Conservation (phyloP, 345 rosid genomes). For the Clausena lansium region DNA sequence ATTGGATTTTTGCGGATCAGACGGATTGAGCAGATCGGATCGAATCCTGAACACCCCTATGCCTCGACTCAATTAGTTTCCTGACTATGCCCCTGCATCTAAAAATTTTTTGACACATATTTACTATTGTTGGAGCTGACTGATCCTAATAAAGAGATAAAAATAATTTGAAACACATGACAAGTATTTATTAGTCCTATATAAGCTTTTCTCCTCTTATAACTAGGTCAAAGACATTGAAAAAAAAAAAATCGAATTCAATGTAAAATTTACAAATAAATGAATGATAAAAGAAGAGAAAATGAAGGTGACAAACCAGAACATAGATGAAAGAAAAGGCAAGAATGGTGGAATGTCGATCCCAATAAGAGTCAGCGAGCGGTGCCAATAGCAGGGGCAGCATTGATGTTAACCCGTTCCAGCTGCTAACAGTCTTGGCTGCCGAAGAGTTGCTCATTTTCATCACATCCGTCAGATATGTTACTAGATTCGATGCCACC, state of each 20-base stretch:
- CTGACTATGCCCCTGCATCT: too few relatives aligned
- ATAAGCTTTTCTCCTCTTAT: too few relatives aligned
- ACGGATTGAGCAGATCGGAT: too few relatives aligned
- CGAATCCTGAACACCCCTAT: too few relatives aligned
- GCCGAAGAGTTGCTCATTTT: constrained; percentile 86
- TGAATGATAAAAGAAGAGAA: background rate
- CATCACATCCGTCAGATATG: constrained; percentile 76
- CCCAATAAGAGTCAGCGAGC: constrained; percentile 77
- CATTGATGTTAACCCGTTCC: constrained; percentile 88
- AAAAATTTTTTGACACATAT: too few relatives aligned
- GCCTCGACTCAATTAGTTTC: too few relatives aligned
- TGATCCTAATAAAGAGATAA: too few relatives aligned
- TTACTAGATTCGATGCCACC: constrained; percentile 86
- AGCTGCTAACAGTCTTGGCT: constrained; percentile 81
- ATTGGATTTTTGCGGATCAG: too few relatives aligned
- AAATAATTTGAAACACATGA: too few relatives aligned
- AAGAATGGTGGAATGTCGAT: constrained; percentile 64
- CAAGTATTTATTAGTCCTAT: too few relatives aligned
- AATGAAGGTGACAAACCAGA: constrained; percentile 37
- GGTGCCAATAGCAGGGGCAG: constrained; percentile 83
- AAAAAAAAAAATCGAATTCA: background rate
- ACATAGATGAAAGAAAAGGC: constrained; percentile 75
- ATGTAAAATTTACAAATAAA: background rate
- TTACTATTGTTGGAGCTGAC: too few relatives aligned
- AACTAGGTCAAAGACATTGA: background rate